These are phyloP conservation scores for Cryptococcus deneoformans DNA, from an alignment of 1,284 basidiomycete genomes.

Conservation along the genomic window DNA sequence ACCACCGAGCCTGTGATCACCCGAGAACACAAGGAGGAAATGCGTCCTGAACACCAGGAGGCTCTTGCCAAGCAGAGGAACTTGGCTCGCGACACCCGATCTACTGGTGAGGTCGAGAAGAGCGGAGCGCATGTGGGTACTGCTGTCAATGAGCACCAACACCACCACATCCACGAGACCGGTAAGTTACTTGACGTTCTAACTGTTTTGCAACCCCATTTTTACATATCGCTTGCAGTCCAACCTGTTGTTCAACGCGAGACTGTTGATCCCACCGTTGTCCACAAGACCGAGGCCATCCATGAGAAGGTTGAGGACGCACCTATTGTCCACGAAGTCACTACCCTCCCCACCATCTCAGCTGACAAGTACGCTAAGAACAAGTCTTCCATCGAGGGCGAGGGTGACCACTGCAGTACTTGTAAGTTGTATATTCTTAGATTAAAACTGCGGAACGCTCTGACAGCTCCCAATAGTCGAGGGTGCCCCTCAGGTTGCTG, in stretches of 20 bases:
- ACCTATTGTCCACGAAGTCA: slow-evolving; percentile 41
- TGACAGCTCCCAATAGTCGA: no score
- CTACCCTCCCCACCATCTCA: slow-evolving; percentile 39
- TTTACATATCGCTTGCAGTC: slow-evolving; percentile 17
- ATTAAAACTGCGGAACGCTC: no score
- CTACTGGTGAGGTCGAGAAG: slow-evolving; percentile 26
- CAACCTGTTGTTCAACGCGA: slow-evolving; percentile 49
- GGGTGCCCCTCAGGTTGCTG: no score
- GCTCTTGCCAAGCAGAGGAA: slow-evolving; percentile 43
- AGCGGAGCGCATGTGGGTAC: slow-evolving; percentile 30
- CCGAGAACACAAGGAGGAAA: slow-evolving; percentile 45
- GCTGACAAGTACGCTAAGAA: not conserved
- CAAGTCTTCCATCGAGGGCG: not conserved
- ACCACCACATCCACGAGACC: slow-evolving; percentile 48
- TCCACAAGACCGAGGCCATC: slow-evolving; percentile 46
- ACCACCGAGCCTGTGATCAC: slow-evolving; percentile 32
- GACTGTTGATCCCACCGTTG: slow-evolving; percentile 43
- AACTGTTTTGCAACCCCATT: not conserved
- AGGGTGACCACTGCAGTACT: not conserved
- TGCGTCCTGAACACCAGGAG: slow-evolving; percentile 46
- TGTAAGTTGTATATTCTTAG: not conserved
- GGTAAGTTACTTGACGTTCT: slow-evolving; percentile 11
- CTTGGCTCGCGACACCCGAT: slow-evolving; percentile 28
- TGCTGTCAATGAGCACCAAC: slow-evolving; percentile 43
- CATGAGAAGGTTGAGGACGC: slow-evolving; percentile 47